Evolutionary conservation across 2,329 filamentous ascomycete species (phyloP), one percentile per base, ranked within the genome.

Genomic region (Colletotrichum sp.): DNA sequence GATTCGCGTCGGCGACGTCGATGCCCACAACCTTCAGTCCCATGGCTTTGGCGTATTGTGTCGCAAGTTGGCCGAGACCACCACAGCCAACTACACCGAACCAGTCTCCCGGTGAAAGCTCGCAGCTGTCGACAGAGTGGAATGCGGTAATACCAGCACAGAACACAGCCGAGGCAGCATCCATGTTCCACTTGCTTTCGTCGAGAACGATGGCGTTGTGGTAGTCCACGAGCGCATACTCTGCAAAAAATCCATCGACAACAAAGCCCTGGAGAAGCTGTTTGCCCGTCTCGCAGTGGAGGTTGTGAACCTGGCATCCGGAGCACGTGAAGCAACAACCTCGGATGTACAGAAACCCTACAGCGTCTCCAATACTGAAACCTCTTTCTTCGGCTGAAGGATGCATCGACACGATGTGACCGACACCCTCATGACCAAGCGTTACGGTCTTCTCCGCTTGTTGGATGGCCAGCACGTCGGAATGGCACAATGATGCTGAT

Each of bases 61-160:
- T 83, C 6, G 86, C 86, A 69, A 88, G 84, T 78, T 88, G 86
- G 9, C 87, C 87, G 18, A 88, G 81, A 13, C 86, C 86, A 22
- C 87, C 87, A 72, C 83, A 84, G 12, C 86, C 86, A 55, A 88
- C 82, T 30, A 88, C 83, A n/a, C 79, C 88, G 34, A 89, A 81
- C 81, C 83, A 85, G 76, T 86, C 80, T 8, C 84, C 84, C 0
- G 81, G 79, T 22, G 80, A 83, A 24, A 84, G 80, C 16, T 81
- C 81, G 65, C 82, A 84, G 72, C 83, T 82, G 69, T 85, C 83
- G 30, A 86, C 81, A 15, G 84, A 82, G 75, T 85, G 84, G 78
- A 84, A 86, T 4, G 84, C 84, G 1, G 88, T 90, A 66, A 89
- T 85, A 2, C 88, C 88, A 2, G 89, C 88, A 77, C 89, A 90